These are phyloP conservation scores for Toxoplasma gondii DNA, from an alignment of 169 alveolate genomes.

Conservation along the genomic window DNA sequence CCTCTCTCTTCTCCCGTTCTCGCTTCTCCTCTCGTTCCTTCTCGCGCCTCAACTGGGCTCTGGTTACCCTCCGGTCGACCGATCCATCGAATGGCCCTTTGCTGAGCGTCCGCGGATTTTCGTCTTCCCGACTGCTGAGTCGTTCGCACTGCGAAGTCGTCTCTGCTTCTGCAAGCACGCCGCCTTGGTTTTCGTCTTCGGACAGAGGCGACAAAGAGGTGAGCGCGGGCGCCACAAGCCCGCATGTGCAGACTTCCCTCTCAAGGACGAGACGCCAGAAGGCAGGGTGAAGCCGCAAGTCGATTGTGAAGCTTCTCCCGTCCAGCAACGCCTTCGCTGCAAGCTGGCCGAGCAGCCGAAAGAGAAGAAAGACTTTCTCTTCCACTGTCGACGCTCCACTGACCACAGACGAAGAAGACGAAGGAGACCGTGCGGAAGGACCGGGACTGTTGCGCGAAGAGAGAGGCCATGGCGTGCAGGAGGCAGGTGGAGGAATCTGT, in stretches of 20 bases:
- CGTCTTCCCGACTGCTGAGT: not conserved
- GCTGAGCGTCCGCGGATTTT: not conserved
- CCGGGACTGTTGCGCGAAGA: not conserved
- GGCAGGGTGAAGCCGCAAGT: constrained; percentile 68
- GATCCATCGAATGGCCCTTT: not conserved
- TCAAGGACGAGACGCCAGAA: constrained; percentile 64
- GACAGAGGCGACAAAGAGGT: not conserved
- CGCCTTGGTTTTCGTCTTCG: not conserved
- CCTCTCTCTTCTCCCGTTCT: not conserved
- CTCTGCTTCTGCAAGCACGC: not conserved
- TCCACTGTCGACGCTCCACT: constrained; percentile 3
- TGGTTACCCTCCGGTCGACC: not conserved
- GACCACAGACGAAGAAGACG: not conserved
- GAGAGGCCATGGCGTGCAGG: not conserved
- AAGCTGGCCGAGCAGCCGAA: constrained; percentile 68
- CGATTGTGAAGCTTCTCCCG: constrained; percentile 65
- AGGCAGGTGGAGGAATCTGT: not conserved
- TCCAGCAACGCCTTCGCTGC: constrained; percentile 68
- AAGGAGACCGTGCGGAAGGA: not conserved
- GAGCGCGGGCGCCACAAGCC: constrained; percentile 11
- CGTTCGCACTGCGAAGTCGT: not conserved
- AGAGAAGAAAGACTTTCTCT: constrained; percentile 50
- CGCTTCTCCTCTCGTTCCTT: not conserved
- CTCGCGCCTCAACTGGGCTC: not conserved
- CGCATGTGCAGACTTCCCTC: constrained; percentile 37